phyloP scores from a whole-genome alignment of 805 yeast species.

The Candida vartiovaarae region DNA sequence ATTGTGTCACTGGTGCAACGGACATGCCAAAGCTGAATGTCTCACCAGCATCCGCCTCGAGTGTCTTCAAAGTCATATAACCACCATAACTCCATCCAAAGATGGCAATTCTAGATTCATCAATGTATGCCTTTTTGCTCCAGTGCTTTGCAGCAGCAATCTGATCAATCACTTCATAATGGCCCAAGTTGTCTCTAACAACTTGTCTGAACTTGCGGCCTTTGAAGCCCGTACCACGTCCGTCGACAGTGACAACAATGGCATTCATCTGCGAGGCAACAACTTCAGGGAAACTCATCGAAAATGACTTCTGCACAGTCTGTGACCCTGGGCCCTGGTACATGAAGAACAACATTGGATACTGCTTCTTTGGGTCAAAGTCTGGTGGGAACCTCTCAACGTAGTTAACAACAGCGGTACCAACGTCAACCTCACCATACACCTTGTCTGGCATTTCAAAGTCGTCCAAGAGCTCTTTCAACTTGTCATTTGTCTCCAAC shows the following conservation, averaged over 20 bases:
- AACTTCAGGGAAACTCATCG: slow-evolving; percentile 63
- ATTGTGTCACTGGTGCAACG: slow-evolving; percentile 96
- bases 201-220: slow-evolving; percentile 70
- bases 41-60: slow-evolving; percentile 72
- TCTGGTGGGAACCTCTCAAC: slow-evolving; percentile 72
- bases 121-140: slow-evolving; percentile 56
- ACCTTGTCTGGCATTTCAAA: slow-evolving; percentile 52
- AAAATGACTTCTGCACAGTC: slow-evolving; percentile 56
- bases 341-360: slow-evolving; percentile 83
- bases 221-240: slow-evolving; percentile 91
- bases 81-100: slow-evolving; percentile 99
- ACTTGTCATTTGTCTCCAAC: slow-evolving; percentile 34
- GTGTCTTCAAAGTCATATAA: slow-evolving; percentile 79
- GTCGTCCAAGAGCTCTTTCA: slow-evolving; percentile 30
- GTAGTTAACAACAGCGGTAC: slow-evolving; percentile 46
- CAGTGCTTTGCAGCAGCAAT: slow-evolving; percentile 76
- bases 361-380: slow-evolving; percentile 47
- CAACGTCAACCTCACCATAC: slow-evolving; percentile 48
- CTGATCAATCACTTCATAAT: slow-evolving; percentile 80
- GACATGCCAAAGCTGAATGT: slow-evolving; percentile 86
- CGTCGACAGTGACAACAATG: slow-evolving; percentile 91
- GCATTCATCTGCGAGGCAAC: slow-evolving; percentile 73
- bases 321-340: slow-evolving; percentile 98
- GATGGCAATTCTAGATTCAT: slow-evolving; percentile 62
- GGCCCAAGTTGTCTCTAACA: slow-evolving; percentile 79